Percentiles rank a stretch among this genome's conserved stretches.
Conservation (phyloP, 1,139 yeast genomes). For the Candida tropicalis region DNA sequence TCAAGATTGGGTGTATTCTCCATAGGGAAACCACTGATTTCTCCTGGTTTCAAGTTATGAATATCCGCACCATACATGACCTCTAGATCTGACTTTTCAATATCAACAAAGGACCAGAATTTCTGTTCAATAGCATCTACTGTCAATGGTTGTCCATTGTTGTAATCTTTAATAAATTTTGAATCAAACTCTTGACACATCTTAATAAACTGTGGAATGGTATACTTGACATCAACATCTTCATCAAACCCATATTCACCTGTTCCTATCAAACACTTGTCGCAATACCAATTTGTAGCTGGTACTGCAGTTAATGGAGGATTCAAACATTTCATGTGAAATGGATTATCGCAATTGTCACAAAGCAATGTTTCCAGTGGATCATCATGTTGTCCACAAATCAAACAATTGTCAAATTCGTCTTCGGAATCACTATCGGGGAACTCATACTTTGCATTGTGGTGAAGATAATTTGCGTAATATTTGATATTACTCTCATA, state of each 20-base stretch:
- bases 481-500: constrained; percentile 38
- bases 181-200: constrained; percentile 56
- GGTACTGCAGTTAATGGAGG: constrained; percentile 57
- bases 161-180: constrained; percentile 35
- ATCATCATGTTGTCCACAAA: constrained; percentile 54
- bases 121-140: constrained; percentile 51
- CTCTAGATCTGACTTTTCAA: constrained; percentile 47
- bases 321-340: constrained; percentile 64
- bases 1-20: constrained; percentile 30
- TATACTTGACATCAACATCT: constrained; percentile 55
- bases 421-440: constrained; percentile 34
- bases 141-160: constrained; percentile 33
- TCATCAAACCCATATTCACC: constrained; percentile 92
- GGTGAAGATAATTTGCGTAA: constrained; percentile 48
- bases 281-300: constrained; percentile 74
- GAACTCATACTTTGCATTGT: constrained; percentile 22
- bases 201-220: constrained; percentile 60
- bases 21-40: constrained; percentile 70
- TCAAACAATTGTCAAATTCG: constrained; percentile 48
- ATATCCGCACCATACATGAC: constrained; percentile 82
- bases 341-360: constrained; percentile 72
- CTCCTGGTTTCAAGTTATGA: constrained; percentile 60
- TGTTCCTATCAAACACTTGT: constrained; percentile 78
- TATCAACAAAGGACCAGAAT: constrained; percentile 63
- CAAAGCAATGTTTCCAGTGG: constrained; percentile 61